These are phyloP conservation scores for Mortierella sp. DNA, from an alignment of 371 early-diverging fungal species.

Conservation along the genomic window DNA sequence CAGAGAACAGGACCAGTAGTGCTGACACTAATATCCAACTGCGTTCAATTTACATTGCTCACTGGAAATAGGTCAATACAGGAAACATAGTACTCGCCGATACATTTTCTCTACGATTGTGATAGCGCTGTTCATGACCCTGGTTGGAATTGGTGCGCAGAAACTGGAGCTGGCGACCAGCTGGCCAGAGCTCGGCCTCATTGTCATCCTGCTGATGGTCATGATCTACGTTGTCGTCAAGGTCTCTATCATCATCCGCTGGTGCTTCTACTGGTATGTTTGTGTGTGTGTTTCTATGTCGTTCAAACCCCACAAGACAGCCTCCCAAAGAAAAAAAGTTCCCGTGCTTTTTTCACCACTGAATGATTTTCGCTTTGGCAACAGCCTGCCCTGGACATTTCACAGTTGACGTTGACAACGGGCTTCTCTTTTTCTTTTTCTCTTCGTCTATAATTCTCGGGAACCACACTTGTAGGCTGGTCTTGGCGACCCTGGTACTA, in stretches of 20 bases:
- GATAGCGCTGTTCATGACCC: slow-evolving; percentile 46
- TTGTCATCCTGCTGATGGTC: slow-evolving; percentile 27
- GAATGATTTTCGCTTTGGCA: background rate
- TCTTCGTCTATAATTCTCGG: no score
- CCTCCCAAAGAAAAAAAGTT: background rate
- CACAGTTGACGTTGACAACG: no score
- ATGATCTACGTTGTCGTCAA: slow-evolving; percentile 55
- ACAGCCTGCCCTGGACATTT: background rate
- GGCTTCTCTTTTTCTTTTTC: background rate
- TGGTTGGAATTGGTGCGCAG: slow-evolving; percentile 52
- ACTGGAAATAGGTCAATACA: slow-evolving; percentile 31
- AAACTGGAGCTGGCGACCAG: slow-evolving; percentile 36
- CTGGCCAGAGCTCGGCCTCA: slow-evolving; percentile 42
- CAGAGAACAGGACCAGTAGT: background rate
- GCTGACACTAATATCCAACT: background rate
- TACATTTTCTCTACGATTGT: slow-evolving; percentile 45
- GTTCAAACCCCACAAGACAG: background rate
- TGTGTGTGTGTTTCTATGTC: background rate
- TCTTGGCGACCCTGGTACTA: slow-evolving; percentile 53
- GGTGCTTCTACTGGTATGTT: slow-evolving; percentile 59
- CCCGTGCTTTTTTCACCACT: background rate
- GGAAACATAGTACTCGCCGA: slow-evolving; percentile 31
- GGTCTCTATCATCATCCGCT: slow-evolving; percentile 57
- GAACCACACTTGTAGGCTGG: slow-evolving; percentile 35
- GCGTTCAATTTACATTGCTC: background rate